These are phyloP conservation scores for Microsporum audouinii DNA, from an alignment of 2,329 filamentous ascomycete genomes.

Conservation along the genomic window DNA sequence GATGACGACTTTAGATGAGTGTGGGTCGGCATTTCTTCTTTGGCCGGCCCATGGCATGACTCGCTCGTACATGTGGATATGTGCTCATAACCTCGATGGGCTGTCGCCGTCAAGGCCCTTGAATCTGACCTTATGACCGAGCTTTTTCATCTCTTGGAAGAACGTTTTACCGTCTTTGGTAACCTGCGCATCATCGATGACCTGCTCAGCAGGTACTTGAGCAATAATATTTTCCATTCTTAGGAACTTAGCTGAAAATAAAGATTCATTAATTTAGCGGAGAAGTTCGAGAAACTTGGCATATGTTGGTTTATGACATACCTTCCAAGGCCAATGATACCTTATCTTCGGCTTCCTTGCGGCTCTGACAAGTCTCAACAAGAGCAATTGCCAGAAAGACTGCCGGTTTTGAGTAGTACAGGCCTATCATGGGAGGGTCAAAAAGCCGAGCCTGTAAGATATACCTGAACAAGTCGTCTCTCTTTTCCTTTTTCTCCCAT, in stretches of 20 bases:
- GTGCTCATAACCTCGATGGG: background rate
- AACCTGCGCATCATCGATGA: background rate
- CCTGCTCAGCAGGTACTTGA: background rate
- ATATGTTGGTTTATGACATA: background rate
- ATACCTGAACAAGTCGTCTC: background rate
- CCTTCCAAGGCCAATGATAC: background rate
- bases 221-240: background rate
- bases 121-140: background rate
- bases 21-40: no score
- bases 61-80: no score
- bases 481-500: background rate
- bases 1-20: no score
- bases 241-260: background rate
- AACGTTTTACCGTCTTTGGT: background rate
- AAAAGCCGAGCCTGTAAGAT: background rate
- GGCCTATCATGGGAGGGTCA: background rate
- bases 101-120: background rate
- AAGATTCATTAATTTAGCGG: no score
- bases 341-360: background rate
- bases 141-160: background rate
- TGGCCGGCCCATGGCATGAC: no score
- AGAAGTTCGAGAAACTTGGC: no score
- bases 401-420: conserved; percentile 3
- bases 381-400: conserved; percentile 7
- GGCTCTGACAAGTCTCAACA: background rate